A percentile compares a stretch with the other conserved stretches of the same genome.
Evolutionary conservation across 805 yeast species (phyloP).

Genomic region (Starmera pachycereana): DNA sequence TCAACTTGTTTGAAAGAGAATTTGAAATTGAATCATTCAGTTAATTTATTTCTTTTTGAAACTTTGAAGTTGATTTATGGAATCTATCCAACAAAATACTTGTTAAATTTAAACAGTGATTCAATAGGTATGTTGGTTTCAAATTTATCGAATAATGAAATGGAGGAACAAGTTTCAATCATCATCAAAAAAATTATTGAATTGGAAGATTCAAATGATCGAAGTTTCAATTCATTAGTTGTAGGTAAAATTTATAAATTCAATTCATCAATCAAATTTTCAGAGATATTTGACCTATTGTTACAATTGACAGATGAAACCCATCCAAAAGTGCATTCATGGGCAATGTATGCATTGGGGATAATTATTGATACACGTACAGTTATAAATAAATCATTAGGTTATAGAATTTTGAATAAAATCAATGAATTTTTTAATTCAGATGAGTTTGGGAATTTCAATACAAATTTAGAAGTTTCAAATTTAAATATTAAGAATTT

Average conservation of each 20-base stretch:
- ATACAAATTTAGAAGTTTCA: conserved; percentile 32
- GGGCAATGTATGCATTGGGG: conserved; percentile 53
- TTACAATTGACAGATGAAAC: conserved; percentile 63
- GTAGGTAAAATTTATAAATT: conserved; percentile 37
- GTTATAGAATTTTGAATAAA: conserved; percentile 32
- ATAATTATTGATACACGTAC: conserved; percentile 47
- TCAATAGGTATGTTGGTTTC: conserved; percentile 44
- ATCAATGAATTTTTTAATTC: conserved; percentile 29
- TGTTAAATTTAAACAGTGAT: conserved; percentile 42
- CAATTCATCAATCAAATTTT: conserved; percentile 27
- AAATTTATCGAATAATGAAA: conserved; percentile 23
- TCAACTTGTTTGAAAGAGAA: conserved; percentile 13
- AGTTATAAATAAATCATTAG: conserved; percentile 31
- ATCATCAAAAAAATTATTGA: conserved; percentile 57
- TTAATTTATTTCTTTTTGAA: conserved; percentile 38
- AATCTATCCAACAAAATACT: conserved; percentile 11
- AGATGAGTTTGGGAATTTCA: conserved; percentile 41
- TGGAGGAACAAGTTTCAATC: conserved; percentile 34
- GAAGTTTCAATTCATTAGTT: conserved; percentile 48
- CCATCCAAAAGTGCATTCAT: conserved; percentile 73
- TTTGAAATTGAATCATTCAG: conserved; percentile 22
- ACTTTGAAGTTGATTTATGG: conserved; percentile 28
- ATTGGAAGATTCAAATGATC: conserved; percentile 49
- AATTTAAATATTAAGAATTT: conserved; percentile 35
- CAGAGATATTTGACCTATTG: conserved; percentile 43